These are phyloP conservation scores for Sclerotiophoma versabilis DNA, from an alignment of 2,329 filamentous ascomycete species.

Conservation along the genomic window DNA sequence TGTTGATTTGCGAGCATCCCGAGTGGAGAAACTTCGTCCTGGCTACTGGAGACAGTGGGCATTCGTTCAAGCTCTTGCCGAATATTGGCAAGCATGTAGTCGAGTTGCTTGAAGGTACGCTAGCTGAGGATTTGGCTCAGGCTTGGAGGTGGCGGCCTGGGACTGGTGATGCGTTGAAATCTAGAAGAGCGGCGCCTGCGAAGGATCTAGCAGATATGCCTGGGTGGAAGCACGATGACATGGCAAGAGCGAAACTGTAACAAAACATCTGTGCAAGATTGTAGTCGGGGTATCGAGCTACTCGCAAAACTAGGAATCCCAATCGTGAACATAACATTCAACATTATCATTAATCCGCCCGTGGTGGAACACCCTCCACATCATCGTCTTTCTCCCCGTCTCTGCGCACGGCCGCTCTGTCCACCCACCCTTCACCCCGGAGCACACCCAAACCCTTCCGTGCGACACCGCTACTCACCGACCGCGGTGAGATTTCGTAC, in stretches of 20 bases:
- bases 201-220: slow-evolving; percentile 57
- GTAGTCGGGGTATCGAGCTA: background rate
- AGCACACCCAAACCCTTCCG: slow-evolving; percentile 78
- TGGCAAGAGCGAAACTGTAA: background rate
- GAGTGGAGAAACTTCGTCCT: slow-evolving; percentile 57
- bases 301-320: background rate
- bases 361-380: slow-evolving; percentile 9
- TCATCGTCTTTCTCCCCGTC: slow-evolving; percentile 19
- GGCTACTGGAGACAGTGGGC: slow-evolving; percentile 58
- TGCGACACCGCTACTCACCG: slow-evolving; percentile 71
- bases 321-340: background rate
- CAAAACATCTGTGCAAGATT: background rate
- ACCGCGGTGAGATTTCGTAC: slow-evolving; percentile 74
- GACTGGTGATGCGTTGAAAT: slow-evolving; percentile 53
- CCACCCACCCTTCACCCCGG: slow-evolving; percentile 76
- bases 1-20: slow-evolving; percentile 64
- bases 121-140: slow-evolving; percentile 50
- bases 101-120: slow-evolving; percentile 52
- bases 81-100: slow-evolving; percentile 58
- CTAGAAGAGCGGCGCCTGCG: slow-evolving; percentile 50
- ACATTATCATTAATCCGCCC: slow-evolving; percentile 7
- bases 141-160: slow-evolving; percentile 58
- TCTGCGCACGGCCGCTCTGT: slow-evolving; percentile 56
- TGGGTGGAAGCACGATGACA: slow-evolving; percentile 49
- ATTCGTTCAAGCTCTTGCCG: slow-evolving; percentile 57